Conservation (phyloP, 2,329 filamentous ascomycete genomes). For the Plectosphaerella cucumerina region DNA sequence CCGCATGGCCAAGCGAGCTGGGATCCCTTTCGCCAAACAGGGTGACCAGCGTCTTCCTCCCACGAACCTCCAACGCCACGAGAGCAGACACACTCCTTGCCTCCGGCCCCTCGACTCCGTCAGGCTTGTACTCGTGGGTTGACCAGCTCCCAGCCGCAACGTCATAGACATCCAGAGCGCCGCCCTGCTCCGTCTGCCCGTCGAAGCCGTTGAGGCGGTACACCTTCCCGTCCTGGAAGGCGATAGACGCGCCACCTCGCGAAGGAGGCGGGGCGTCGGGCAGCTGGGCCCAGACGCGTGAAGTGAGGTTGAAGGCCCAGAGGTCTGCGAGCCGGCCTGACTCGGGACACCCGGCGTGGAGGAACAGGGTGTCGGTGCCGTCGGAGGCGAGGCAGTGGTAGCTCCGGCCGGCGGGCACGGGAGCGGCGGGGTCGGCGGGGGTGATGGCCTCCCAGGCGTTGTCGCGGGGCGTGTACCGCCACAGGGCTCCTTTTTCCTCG, state of each 20-base stretch:
- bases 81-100: constrained; percentile 25
- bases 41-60: constrained; percentile 25
- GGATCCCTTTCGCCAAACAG: constrained; percentile 35
- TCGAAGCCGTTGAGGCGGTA: constrained; percentile 64
- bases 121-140: constrained; percentile 17
- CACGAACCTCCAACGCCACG: constrained; percentile 15
- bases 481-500: constrained; percentile 53
- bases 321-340: constrained; percentile 53
- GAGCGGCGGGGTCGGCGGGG: constrained; percentile 28
- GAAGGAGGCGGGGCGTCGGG: constrained; percentile 47
- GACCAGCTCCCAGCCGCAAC: constrained; percentile 17
- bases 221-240: constrained; percentile 28
- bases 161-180: constrained; percentile 45
- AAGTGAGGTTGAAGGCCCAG: constrained; percentile 51
- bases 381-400: constrained; percentile 49
- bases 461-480: constrained; percentile 42
- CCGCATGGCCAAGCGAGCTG: constrained; percentile 30
- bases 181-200: constrained; percentile 55
- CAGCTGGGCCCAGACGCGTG: constrained; percentile 45
- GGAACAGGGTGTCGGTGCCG: constrained; percentile 39
- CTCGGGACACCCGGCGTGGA: constrained; percentile 59
- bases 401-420: constrained; percentile 44
- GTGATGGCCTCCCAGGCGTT: constrained; percentile 40
- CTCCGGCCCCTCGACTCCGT: constrained; percentile 22
- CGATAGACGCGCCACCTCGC: constrained; percentile 50